Conservation (phyloP, 257 asterid genomes). For the Lantana camara region DNA sequence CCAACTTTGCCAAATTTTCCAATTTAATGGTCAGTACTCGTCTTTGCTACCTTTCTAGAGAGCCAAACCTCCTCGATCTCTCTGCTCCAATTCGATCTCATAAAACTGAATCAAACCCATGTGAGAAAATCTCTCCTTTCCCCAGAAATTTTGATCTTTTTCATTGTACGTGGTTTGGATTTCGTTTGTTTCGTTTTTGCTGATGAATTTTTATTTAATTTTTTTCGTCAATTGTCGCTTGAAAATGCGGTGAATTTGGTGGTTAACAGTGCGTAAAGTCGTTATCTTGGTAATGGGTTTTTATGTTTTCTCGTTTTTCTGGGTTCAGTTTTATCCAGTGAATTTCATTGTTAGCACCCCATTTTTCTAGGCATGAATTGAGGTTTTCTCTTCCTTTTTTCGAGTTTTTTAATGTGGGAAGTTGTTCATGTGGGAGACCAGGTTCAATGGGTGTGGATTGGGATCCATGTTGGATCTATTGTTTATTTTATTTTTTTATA, state of each 20-base stretch:
- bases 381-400: not conserved
- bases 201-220: not conserved
- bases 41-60: slow-evolving; percentile 40
- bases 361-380: slow-evolving; percentile 30
- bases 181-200: slow-evolving; percentile 12
- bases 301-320: slow-evolving; percentile 35
- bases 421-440: slow-evolving; percentile 47
- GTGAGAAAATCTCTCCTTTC: slow-evolving; percentile 52
- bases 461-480: slow-evolving; percentile 89
- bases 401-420: slow-evolving; percentile 28
- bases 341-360: slow-evolving; percentile 23
- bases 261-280: slow-evolving; percentile 36
- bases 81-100: slow-evolving; percentile 40
- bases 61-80: slow-evolving; percentile 41
- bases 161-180: slow-evolving; percentile 25
- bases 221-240: slow-evolving; percentile 21
- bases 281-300: slow-evolving; percentile 48
- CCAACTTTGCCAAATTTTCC: slow-evolving; percentile 31
- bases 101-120: slow-evolving; percentile 45
- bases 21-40: slow-evolving; percentile 47
- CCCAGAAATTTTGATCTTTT: not conserved
- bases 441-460: slow-evolving; percentile 82
- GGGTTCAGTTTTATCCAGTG: slow-evolving; percentile 30
- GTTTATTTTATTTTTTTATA: slow-evolving; percentile 36
- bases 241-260: slow-evolving; percentile 25